A percentile compares a stretch with the other conserved stretches of the same genome.
phyloP scores from a whole-genome alignment of 805 yeast genomes.

The Saturnispora serradocipensis region DNA sequence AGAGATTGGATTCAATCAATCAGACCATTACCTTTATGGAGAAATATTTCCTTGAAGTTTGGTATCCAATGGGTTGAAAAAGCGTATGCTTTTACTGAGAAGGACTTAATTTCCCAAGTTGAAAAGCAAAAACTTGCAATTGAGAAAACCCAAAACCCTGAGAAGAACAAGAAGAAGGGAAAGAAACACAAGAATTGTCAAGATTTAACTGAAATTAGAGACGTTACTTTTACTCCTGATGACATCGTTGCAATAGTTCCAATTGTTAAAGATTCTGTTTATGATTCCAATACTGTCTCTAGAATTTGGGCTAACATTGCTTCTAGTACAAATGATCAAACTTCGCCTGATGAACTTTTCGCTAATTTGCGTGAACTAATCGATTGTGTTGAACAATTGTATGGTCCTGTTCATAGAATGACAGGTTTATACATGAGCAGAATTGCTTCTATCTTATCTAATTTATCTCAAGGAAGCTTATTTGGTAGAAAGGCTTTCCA shows the following conservation, averaged over 20 bases:
- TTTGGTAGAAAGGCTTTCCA: conserved; percentile 60
- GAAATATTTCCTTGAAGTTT: conserved; percentile 64
- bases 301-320: conserved; percentile 53
- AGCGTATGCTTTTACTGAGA: conserved; percentile 40
- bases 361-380: conserved; percentile 30
- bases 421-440: conserved; percentile 62
- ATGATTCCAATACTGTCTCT: conserved; percentile 57
- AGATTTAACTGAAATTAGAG: conserved; percentile 7
- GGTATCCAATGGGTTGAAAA: conserved; percentile 79
- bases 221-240: conserved; percentile 42
- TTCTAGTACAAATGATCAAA: conserved; percentile 25
- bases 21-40: conserved; percentile 37
- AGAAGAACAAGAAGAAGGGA: conserved; percentile 23
- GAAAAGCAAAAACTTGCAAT: conserved; percentile 18
- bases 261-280: conserved; percentile 60
- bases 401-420: conserved; percentile 71
- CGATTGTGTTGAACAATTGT: conserved; percentile 69
- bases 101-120: conserved; percentile 27
- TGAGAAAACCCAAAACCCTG: conserved; percentile 20
- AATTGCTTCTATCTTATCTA: conserved; percentile 34
- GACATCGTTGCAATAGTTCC: conserved; percentile 71
- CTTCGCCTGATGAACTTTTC: conserved; percentile 34
- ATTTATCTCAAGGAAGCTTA: conserved; percentile 5
- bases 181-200: conserved; percentile 13
- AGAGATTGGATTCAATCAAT: conserved; percentile 37